Evolutionary conservation across 1,284 basidiomycete genomes (phyloP).

Genomic region (Clitocybe nebularis): DNA sequence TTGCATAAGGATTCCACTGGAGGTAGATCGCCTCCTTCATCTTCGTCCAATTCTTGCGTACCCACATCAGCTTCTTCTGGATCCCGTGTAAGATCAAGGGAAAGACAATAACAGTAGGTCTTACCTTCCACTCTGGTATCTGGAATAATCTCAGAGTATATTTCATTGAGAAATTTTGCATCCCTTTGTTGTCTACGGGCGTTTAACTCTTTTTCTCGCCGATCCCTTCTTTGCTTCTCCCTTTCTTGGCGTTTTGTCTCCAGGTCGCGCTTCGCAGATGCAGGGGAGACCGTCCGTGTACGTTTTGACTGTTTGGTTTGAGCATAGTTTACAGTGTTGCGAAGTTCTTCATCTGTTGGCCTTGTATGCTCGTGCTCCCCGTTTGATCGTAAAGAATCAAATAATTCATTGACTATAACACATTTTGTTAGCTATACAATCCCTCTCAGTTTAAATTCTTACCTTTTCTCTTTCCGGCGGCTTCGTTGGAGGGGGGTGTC

Average conservation of each 20-base stretch:
- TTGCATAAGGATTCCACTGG: constrained; percentile 21
- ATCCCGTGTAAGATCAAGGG: not conserved
- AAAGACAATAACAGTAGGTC: too few species aligned
- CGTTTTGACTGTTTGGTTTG: constrained; percentile 39
- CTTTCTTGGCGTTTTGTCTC: constrained; percentile 33
- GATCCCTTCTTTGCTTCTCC: constrained; percentile 36
- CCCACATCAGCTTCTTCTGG: not conserved
- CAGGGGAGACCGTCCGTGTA: constrained; percentile 43
- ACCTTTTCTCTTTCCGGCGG: constrained; percentile 48
- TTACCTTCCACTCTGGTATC: constrained; percentile 21
- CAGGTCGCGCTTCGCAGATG: constrained; percentile 32
- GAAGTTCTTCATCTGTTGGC: constrained; percentile 24
- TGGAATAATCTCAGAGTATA: constrained; percentile 33
- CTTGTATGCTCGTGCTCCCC: constrained; percentile 27
- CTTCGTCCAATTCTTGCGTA: constrained; percentile 13
- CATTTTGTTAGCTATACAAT: not conserved
- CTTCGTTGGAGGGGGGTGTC: constrained; percentile 16
- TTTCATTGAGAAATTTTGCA: constrained; percentile 35
- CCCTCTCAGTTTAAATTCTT: not conserved
- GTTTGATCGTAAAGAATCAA: constrained; percentile 26
- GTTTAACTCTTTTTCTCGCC: constrained; percentile 32
- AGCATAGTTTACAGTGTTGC: constrained; percentile 29
- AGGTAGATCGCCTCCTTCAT: constrained; percentile 10
- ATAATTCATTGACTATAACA: constrained; percentile 27
- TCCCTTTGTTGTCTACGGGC: constrained; percentile 35